These are phyloP conservation scores for Carex cristatella DNA, from an alignment of 176 grass and related monocot genomes.

Conservation along the genomic window DNA sequence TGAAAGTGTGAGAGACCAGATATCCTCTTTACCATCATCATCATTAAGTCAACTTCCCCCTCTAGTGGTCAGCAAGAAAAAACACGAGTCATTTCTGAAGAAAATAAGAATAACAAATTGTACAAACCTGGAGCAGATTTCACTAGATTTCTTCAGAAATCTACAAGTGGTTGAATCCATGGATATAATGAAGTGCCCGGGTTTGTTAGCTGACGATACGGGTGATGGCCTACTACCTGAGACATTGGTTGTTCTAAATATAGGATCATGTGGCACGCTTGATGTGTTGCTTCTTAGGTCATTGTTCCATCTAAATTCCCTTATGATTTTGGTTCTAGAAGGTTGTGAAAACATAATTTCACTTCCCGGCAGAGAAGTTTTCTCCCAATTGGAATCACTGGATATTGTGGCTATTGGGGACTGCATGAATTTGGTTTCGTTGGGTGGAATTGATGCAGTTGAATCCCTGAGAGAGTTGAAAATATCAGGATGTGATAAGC, in stretches of 20 bases:
- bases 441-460: slow-evolving; percentile 33
- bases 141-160: slow-evolving; percentile 29
- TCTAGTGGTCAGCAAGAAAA: slow-evolving; percentile 7
- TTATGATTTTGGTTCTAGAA: slow-evolving; percentile 28
- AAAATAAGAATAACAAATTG: slow-evolving; percentile 39
- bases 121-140: slow-evolving; percentile 11
- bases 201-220: slow-evolving; percentile 1
- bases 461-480: slow-evolving; percentile 12
- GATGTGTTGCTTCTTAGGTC: slow-evolving; percentile 23
- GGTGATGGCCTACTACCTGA: slow-evolving; percentile 14
- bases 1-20: background rate
- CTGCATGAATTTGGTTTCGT: slow-evolving; percentile 36
- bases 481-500: slow-evolving; percentile 33
- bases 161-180: slow-evolving; percentile 14
- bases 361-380: slow-evolving; percentile 27
- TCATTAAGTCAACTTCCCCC: slow-evolving; percentile 2
- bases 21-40: slow-evolving; percentile 11
- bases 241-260: slow-evolving; percentile 22
- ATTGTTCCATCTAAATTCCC: slow-evolving; percentile 26
- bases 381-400: slow-evolving; percentile 30
- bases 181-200: slow-evolving; percentile 22
- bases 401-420: background rate
- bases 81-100: slow-evolving; percentile 12
- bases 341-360: slow-evolving; percentile 27
- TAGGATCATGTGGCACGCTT: slow-evolving; percentile 30